Evolutionary conservation across 768 basidiomycete species (phyloP).

Genomic region (Leccinum disarticulatum): DNA sequence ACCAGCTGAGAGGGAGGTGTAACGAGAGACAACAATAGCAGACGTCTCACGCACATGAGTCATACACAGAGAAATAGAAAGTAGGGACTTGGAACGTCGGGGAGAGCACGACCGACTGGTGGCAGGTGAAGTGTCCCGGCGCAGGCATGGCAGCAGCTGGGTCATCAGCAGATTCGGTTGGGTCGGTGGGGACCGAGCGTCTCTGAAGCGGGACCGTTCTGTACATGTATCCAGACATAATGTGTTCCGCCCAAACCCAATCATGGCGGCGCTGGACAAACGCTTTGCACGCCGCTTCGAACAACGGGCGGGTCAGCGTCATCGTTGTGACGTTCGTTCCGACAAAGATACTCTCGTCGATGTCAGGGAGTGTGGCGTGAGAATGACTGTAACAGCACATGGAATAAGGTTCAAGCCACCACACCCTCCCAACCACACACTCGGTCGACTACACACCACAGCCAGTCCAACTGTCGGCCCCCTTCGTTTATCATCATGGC

Average conservation of each 20-base stretch:
- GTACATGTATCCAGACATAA: slow-evolving; percentile 53
- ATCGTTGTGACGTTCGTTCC: slow-evolving; percentile 14
- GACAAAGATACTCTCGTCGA: too few species aligned
- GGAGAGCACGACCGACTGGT: slow-evolving; percentile 75
- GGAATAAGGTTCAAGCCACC: slow-evolving; percentile 66
- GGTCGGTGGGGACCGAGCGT: slow-evolving; percentile 6
- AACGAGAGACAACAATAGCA: slow-evolving; percentile 13
- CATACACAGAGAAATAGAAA: slow-evolving; percentile 76
- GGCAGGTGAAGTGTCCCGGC: slow-evolving; percentile 42
- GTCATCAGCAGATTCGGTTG: slow-evolving; percentile 33
- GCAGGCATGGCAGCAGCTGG: slow-evolving; percentile 36
- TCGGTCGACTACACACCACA: slow-evolving; percentile 32
- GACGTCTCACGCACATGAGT: slow-evolving; percentile 55
- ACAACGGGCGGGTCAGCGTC: slow-evolving; percentile 52
- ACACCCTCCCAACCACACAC: slow-evolving; percentile 14
- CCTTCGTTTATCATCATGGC: slow-evolving; percentile 61
- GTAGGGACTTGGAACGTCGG: slow-evolving; percentile 78
- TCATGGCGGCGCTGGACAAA: slow-evolving; percentile 43
- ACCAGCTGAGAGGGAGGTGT: slow-evolving; percentile 50
- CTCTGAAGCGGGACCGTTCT: slow-evolving; percentile 33
- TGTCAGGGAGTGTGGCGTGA: slow-evolving; percentile 35
- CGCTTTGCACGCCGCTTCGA: slow-evolving; percentile 57
- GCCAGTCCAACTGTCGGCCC: slow-evolving; percentile 49
- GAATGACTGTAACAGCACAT: slow-evolving; percentile 40
- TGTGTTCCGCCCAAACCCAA: slow-evolving; percentile 66